Percentiles rank a stretch among this genome's conserved stretches.
phyloP scores from a whole-genome alignment of 2,329 filamentous ascomycete genomes.

The Venturia effusa region DNA sequence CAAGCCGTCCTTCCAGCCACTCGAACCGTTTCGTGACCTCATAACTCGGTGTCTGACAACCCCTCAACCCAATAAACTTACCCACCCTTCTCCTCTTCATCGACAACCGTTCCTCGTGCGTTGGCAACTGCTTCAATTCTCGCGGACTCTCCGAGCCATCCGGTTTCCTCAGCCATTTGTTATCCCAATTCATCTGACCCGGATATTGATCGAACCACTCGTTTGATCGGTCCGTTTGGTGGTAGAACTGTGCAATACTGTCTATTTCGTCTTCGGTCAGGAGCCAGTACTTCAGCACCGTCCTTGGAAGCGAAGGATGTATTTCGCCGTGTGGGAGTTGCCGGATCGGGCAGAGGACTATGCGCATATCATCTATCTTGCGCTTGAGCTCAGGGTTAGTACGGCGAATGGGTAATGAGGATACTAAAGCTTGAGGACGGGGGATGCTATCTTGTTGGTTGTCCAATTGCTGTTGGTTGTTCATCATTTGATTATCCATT shows the following conservation, averaged over 20 bases:
- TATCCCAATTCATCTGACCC: slow-evolving; percentile 11
- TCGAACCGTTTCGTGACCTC: slow-evolving; percentile 7
- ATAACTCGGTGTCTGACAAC: slow-evolving; percentile 9
- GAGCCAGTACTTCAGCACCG: slow-evolving; percentile 8
- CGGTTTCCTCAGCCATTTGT: slow-evolving; percentile 3
- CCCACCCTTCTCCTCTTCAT: slow-evolving; percentile 12
- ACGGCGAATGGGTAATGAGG: neutral
- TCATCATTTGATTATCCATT: neutral
- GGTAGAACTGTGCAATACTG: slow-evolving; percentile 6
- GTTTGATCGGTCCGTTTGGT: neutral
- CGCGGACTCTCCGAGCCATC: neutral
- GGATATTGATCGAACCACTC: slow-evolving; percentile 1
- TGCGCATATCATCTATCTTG: slow-evolving; percentile 7
- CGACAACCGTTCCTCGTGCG: slow-evolving; percentile 3
- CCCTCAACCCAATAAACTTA: slow-evolving; percentile 12
- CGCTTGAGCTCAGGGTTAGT: neutral
- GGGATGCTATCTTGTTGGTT: neutral
- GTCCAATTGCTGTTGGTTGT: neutral
- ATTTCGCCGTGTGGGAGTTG: slow-evolving; percentile 4
- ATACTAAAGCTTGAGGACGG: neutral
- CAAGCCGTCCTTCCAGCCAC: slow-evolving; percentile 6
- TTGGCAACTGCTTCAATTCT: neutral
- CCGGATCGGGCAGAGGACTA: slow-evolving; percentile 3
- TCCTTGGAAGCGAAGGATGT: slow-evolving; percentile 9
- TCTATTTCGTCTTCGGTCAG: slow-evolving; percentile 12